Evolutionary conservation across 805 yeast species (phyloP), one percentile per base, ranked within the genome.

Genomic region (Blastobotrys attinorum): DNA sequence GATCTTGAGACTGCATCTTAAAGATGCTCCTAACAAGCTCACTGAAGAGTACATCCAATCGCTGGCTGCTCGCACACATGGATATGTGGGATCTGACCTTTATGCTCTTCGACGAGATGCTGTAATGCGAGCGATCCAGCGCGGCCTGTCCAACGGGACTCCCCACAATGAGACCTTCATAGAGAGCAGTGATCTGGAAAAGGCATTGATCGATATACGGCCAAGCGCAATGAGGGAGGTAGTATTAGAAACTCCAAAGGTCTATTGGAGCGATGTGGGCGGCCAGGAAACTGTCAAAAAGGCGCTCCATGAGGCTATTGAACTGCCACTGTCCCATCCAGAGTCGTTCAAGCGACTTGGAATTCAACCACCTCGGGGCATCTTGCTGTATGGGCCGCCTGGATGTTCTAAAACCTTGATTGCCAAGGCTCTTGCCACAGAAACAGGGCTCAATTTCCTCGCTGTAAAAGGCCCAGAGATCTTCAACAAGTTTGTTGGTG

Each of bases 171-270:
- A 69, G 1, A 64, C 82, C 49, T 72, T 66, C 44, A 76, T 86
- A 2, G 57, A 63, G 1, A 46, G 67, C 8, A 61, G 59, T 0
- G 95, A 90, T 55, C 69, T 90, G n/a, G 79, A 79, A 39, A 63
- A 61, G 18, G 89, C 97, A 0, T 63, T 88, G 59, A 63, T 77
- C 1, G 89, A 84, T n/a, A 78, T 92, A 2, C 72, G 94, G 40
- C 97, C 98, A 2, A 83, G 95, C 47, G 97, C 97, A 2, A 92
- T 92, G 98, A 75, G 96, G 46, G 98, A 92, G 61, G 85, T 90
- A 42, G 81, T 88, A 45, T 67, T 92, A 40, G 99, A 92, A 55
- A 85, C 89, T 76, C 97, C 98, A 7, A 85, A 86, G 55, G 94
- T 89, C 0, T 73, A 76, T 48, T 92, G 98, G 97, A 66, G 75